These are phyloP conservation scores for Aspergillus sp. DNA, from an alignment of 2,329 filamentous ascomycete species.

Conservation along the genomic window DNA sequence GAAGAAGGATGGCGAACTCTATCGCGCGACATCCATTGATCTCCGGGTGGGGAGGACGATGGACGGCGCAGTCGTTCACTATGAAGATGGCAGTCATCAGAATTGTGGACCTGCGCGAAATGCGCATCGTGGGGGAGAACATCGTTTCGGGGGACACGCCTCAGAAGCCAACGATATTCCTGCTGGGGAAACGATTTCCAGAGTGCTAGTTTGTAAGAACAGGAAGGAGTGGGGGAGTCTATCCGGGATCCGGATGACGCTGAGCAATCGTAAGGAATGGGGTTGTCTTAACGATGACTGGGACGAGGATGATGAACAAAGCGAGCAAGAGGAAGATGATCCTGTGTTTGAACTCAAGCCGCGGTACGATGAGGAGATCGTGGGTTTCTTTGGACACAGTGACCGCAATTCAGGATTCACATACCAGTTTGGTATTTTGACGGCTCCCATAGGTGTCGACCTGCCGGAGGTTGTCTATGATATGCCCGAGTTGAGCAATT, in stretches of 20 bases:
- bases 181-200: not conserved
- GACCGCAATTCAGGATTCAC: not conserved
- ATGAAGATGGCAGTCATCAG: not conserved
- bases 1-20: not conserved
- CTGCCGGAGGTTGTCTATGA: not conserved
- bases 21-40: not conserved
- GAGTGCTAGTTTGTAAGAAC: not conserved
- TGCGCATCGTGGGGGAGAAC: not conserved
- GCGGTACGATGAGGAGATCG: not conserved
- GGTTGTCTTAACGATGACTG: not conserved
- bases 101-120: not conserved
- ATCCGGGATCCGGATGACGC: not conserved
- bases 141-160: not conserved
- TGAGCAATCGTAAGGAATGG: not conserved
- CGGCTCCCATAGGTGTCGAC: not conserved
- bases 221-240: not conserved
- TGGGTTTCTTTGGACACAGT: not conserved
- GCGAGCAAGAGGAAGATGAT: not conserved
- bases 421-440: constrained; percentile 1
- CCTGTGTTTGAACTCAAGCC: not conserved
- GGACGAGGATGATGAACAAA: not conserved
- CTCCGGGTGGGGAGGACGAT: not conserved
- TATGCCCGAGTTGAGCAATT: not conserved
- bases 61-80: constrained; percentile 3
- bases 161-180: not conserved